Evolutionary conservation across 75 land plant species (phyloP), one percentile per base, ranked within the genome.

Genomic region (Adiantum capillusveneris): DNA sequence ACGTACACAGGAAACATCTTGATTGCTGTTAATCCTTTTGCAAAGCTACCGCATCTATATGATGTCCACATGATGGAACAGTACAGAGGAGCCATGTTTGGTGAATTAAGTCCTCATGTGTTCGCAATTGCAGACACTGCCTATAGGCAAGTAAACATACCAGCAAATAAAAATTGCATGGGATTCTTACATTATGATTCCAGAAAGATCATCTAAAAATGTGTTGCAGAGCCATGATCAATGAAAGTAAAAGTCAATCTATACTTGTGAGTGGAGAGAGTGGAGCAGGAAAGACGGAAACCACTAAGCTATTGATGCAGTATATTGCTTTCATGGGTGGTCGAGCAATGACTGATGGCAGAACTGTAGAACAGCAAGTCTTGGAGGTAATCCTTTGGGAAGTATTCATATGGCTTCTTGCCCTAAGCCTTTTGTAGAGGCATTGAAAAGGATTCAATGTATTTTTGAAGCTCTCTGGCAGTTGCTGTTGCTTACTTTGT

Each of bases 251-350:
- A 56, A 85, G 86, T 62, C 95, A 89, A 57, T 71, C 95, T 36
- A 86, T 89, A 61, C 68, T 89, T 60, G 95, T 89, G 29, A 89
- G 90, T 75, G 95, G 95, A 50, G 95, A 89, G 68, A 89, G 95
- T 74, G 95, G 95, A 31, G 95, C 95, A 26, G 95, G 95, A 49
- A 89, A 89, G 70, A 89, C 95, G 50, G 95, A 89, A 63, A 86
- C 84, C 62, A 89, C 95, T 42, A 89, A 89, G 54, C 53, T 78
- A 66, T 80, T 89, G 27, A 89, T 89, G 95, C 86, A 76, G 25
- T 89, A 89, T 72, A 78, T 89, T 69, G 95, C 95, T 25, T 83
- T 80, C 61, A 86, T 89, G 95, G 95, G 95, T 43, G 95, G 95
- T 19, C 76, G 86, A 69, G 79, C 84, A 64, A 75, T 42, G 41